Evolutionary conservation across 2,329 filamentous ascomycete genomes (phyloP), one percentile per base, ranked within the genome.

Genomic region (Neofusicoccum kwambonambiense): DNA sequence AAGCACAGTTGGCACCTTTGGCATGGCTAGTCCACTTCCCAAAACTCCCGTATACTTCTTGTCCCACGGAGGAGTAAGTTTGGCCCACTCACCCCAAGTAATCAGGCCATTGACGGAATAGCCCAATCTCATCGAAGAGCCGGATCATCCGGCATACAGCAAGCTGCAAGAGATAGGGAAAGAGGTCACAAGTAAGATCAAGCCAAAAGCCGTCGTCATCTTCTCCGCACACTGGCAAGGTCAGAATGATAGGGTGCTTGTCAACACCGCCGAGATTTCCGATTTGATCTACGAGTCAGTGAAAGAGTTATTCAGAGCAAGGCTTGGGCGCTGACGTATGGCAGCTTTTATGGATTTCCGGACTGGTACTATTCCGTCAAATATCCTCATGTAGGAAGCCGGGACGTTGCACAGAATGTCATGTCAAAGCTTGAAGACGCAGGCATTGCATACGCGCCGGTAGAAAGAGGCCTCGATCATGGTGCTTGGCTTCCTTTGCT

Each of bases 181-280:
- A 7, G 89, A 92, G 70, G 91, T 93, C 72, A 91, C 89, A 0
- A 80, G 84, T 34, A 85, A 86, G 67, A 86, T 92, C 49, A 89
- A 88, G 70, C 90, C 90, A 1, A 88, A 86, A 67, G 90, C 89
- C 1, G 83, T 93, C 15, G 86, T 93, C 0, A 88, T 92, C 31
- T 89, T 93, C 73, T 92, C 90, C 0, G 90, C 89, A 0, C 90
- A 93, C 75, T 93, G 90, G 90, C 87, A 91, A 77, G 87, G 83
- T 6, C 51, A 78, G 72, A 76, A 77, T 44, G 79, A 83, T 69
- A 81, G 79, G 3, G 84, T 92, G 67, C 80, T 89, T 70, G 83
- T 92, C 69, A 92, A 91, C 74, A 86, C 84, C 8, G 87, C 85
- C 3, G 86, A 86, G 64, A 77, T 82, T n/a, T 87, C 84, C 3